Base-by-base conservation (phyloP, 768 basidiomycete species). In the Leccinum imitatum region DNA sequence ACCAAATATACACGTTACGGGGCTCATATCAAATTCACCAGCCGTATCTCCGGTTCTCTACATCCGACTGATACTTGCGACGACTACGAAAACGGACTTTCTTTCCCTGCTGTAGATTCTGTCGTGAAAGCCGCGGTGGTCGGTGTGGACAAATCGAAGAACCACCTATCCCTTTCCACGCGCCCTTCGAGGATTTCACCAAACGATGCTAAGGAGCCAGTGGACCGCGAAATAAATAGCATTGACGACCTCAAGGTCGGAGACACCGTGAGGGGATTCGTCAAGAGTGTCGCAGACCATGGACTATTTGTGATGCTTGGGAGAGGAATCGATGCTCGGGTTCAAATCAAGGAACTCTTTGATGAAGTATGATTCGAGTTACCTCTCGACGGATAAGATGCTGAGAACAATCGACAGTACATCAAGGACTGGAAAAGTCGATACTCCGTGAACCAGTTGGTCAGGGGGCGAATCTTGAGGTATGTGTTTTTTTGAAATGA, bases 301-400 rank as follows among this genome's bases (percentile, higher is more conserved):
- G 96, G 96, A 15, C 69, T 99, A 19, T 98, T 97, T 66, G 93
- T 99, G 3, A 84, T 84, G 27, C 76, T 99, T 37, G 93, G 92
- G 10, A 83, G 88, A 31, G 82, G 82, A n/a, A 78, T 97, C 27
- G 93, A 95, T 68, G 95, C 90, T 58, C 86, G 95, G 17, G 87
- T 99, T 27, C 93, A 96, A 75, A 98, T 98, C 70, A 87, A 83
- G 69, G 93, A 97, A 74, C 82, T 96, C 5, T 97, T 96, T 70
- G 92, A 97, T 68, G 93, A 95, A 66, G 85, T 84, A 66, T 63
- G 60, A 21, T 21, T 17, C 55, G 30, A 59, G 17, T 13, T 57
- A 27, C 55, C 25, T 57, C 17, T 1, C 10, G 11, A 19, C 3
- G 10, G 11, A 19, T 14, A 3, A 52, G 30, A 41, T 57, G 15